Conservation (phyloP, 495 filamentous ascomycete genomes). For the Penicillium arizonense region DNA sequence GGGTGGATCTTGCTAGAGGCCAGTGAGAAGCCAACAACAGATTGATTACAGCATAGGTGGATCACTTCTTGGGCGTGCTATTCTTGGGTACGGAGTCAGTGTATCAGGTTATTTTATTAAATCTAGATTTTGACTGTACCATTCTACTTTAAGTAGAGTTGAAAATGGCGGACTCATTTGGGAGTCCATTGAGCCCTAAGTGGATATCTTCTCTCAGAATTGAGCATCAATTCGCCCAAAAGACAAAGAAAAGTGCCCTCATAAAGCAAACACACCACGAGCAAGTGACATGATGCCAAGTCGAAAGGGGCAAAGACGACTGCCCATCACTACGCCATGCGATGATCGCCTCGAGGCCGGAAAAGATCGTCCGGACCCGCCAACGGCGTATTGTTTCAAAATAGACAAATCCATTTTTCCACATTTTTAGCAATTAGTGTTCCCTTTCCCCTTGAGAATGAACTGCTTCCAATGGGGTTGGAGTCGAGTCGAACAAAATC, state of each 20-base stretch:
- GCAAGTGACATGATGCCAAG: slow-evolving; percentile 4
- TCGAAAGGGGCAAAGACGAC: slow-evolving; percentile 6
- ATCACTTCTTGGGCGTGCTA: slow-evolving; percentile 9
- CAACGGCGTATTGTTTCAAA: slow-evolving; percentile 10
- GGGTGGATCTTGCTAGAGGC: slow-evolving; percentile 17
- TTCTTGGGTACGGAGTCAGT: slow-evolving; percentile 7
- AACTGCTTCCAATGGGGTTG: too few relatives aligned
- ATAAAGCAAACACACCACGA: too few relatives aligned
- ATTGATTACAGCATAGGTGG: slow-evolving; percentile 14
- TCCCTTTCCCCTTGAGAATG: too few relatives aligned
- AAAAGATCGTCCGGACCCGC: slow-evolving; percentile 21
- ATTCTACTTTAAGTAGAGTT: background rate
- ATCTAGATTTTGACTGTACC: background rate
- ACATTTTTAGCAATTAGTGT: too few relatives aligned
- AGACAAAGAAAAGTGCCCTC: background rate
- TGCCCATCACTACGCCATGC: slow-evolving; percentile 15
- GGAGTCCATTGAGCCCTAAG: too few relatives aligned
- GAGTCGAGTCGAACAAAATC: background rate
- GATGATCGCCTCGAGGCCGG: slow-evolving; percentile 12
- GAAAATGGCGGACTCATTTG: background rate
- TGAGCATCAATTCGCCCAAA: background rate
- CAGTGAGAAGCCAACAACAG: slow-evolving; percentile 12
- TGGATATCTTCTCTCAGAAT: background rate
- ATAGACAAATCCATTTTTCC: too few relatives aligned
- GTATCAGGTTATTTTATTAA: background rate